Evolutionary conservation across 768 basidiomycete genomes (phyloP).

Genomic region (Phlegmacium glaucopus): DNA sequence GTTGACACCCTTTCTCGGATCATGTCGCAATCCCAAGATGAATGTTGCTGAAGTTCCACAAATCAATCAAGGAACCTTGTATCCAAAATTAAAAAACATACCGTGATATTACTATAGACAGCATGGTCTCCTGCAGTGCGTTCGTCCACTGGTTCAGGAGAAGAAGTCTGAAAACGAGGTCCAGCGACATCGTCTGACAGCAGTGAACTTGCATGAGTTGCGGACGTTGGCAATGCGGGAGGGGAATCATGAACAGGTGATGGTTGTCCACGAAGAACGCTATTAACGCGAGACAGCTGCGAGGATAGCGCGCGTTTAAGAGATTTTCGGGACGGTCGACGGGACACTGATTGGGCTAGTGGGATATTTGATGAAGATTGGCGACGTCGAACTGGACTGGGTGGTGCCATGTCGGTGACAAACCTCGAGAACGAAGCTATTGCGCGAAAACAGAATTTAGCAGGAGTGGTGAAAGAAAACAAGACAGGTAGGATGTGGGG

Average conservation of each 20-base stretch:
- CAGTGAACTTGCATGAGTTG: conserved; percentile 3
- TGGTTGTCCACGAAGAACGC: background rate
- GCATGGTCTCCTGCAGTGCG: conserved; percentile 57
- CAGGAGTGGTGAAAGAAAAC: conserved; percentile 74
- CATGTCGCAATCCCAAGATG: conserved; percentile 56
- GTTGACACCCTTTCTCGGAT: conserved; percentile 89
- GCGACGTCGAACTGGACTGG: conserved; percentile 4
- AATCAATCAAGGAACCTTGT: background rate
- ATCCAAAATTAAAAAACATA: conserved; percentile 23
- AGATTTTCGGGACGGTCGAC: conserved; percentile 15
- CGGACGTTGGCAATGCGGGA: background rate
- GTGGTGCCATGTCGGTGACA: conserved; percentile 45
- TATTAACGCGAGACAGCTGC: background rate
- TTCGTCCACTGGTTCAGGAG: conserved; percentile 15
- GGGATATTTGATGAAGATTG: conserved; percentile 2
- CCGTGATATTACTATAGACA: conserved; percentile 52
- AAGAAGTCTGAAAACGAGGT: conserved; percentile 26
- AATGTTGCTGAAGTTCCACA: conserved; percentile 26
- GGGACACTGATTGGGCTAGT: conserved; percentile 4
- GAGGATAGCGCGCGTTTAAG: conserved; percentile 21
- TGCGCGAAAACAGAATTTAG: conserved; percentile 76
- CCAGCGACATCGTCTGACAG: conserved; percentile 32
- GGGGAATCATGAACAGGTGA: background rate
- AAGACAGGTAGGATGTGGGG: conserved; percentile 73
- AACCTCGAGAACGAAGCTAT: conserved; percentile 70